Conservation (phyloP, 129 eudicot genomes). For the Deinandra increscens region DNA sequence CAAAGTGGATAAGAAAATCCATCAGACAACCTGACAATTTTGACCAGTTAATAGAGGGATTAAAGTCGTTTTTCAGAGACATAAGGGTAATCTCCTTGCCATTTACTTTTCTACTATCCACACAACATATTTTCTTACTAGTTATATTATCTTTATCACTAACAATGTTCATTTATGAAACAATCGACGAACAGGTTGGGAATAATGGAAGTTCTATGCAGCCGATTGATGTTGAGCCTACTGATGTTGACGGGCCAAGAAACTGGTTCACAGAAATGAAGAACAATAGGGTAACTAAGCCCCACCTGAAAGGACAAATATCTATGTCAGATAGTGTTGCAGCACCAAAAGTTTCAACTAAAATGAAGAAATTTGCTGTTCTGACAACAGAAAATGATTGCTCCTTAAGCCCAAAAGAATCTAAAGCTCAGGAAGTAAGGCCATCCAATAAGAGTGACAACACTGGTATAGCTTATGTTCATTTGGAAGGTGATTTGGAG, state of each 20-base stretch:
- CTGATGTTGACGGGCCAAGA: conserved; percentile 31
- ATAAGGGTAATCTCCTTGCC: conserved; percentile 48
- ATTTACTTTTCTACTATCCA: not conserved
- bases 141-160: conserved; percentile 8
- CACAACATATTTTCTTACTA: not conserved
- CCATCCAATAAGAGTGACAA: conserved; percentile 30
- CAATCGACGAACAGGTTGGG: conserved; percentile 53
- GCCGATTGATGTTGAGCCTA: conserved; percentile 30
- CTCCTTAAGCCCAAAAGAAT: conserved; percentile 20
- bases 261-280: conserved; percentile 35
- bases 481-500: conserved; percentile 42
- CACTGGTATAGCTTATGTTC: conserved; percentile 32
- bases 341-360: conserved; percentile 24
- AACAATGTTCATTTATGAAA: conserved; percentile 17
- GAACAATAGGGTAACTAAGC: conserved; percentile 33
- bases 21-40: conserved; percentile 63
- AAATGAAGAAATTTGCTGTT: conserved; percentile 23
- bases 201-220: conserved; percentile 29
- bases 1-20: conserved; percentile 93
- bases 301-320: conserved; percentile 27
- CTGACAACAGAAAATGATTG: conserved; percentile 26
- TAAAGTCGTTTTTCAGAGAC: conserved; percentile 65
- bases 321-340: conserved; percentile 29
- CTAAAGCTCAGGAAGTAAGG: conserved; percentile 22
- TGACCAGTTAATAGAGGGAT: conserved; percentile 62